These are phyloP conservation scores for Blastobotrys chiropterorum DNA, from an alignment of 805 yeast genomes.

Conservation along the genomic window DNA sequence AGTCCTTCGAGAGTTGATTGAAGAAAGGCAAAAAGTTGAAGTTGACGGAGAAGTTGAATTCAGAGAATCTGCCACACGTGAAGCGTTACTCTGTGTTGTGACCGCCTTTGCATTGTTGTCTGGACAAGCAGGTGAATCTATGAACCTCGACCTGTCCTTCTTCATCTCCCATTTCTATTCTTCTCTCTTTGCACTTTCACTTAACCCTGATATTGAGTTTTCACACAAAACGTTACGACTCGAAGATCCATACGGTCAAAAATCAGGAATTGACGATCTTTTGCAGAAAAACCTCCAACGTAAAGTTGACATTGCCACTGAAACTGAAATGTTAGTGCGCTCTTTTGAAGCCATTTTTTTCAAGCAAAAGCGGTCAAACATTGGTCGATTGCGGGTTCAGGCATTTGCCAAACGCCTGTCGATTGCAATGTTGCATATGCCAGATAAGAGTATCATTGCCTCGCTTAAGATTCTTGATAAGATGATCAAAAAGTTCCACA, in stretches of 20 bases:
- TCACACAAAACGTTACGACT: conserved; percentile 75
- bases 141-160: conserved; percentile 73
- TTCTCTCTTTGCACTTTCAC: conserved; percentile 57
- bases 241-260: conserved; percentile 58
- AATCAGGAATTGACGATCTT: conserved; percentile 14
- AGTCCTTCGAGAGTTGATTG: conserved; percentile 76
- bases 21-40: conserved; percentile 38
- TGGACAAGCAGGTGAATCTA: conserved; percentile 64
- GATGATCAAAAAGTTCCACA: conserved; percentile 57
- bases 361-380: conserved; percentile 16
- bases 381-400: conserved; percentile 38
- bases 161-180: conserved; percentile 73
- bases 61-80: conserved; percentile 40
- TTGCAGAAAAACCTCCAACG: conserved; percentile 31
- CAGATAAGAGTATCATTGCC: conserved; percentile 83
- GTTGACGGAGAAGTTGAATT: conserved; percentile 45
- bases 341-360: conserved; percentile 71
- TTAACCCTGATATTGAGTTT: conserved; percentile 81
- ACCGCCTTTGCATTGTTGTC: conserved; percentile 84
- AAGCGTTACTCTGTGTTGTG: conserved; percentile 71
- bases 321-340: conserved; percentile 73
- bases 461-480: conserved; percentile 72
- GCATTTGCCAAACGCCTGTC: conserved; percentile 82
- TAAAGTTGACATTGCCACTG: conserved; percentile 80
- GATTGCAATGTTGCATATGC: conserved; percentile 60